Percentiles rank a stretch among this genome's conserved stretches.
phyloP scores from a whole-genome alignment of 495 filamentous ascomycete species.

The Penicillium bovifimosum region DNA sequence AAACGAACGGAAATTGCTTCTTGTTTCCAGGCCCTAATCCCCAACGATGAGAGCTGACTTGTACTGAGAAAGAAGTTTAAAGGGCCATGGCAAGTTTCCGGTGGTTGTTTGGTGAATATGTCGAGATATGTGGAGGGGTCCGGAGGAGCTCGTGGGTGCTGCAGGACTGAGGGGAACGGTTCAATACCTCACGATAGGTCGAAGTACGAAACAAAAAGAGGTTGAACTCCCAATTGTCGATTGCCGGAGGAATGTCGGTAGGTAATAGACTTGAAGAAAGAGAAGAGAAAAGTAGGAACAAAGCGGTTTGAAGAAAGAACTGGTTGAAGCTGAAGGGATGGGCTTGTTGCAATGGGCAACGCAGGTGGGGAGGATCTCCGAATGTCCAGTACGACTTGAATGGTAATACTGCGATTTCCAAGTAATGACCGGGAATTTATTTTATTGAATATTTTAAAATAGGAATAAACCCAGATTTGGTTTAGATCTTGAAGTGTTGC shows the following conservation, averaged over 20 bases:
- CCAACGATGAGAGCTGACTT: constrained; percentile 10
- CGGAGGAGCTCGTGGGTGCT: constrained; percentile 22
- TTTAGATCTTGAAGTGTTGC: too few relatives aligned
- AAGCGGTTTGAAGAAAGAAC: constrained; percentile 33
- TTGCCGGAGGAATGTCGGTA: constrained; percentile 7
- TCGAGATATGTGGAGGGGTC: constrained; percentile 21
- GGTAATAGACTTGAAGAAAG: constrained; percentile 3
- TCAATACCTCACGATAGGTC: not conserved
- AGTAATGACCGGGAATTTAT: not conserved
- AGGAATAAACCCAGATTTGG: too few relatives aligned
- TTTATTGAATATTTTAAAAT: not conserved
- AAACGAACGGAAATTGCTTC: not conserved
- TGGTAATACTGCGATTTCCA: constrained; percentile 1
- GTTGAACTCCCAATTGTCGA: not conserved
- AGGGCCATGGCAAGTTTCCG: constrained; percentile 11
- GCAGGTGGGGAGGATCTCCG: constrained; percentile 47
- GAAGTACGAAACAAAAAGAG: not conserved
- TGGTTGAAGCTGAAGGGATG: constrained; percentile 47
- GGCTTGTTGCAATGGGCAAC: constrained; percentile 50
- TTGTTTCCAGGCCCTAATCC: constrained; percentile 12
- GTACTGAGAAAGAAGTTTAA: not conserved
- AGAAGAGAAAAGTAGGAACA: constrained; percentile 26
- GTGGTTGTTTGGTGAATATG: constrained; percentile 14
- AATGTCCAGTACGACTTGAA: constrained; percentile 14
- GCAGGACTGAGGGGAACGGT: constrained; percentile 10